Conservation (phyloP, 2,329 filamentous ascomycete species). For the Whalleya microplaca region DNA sequence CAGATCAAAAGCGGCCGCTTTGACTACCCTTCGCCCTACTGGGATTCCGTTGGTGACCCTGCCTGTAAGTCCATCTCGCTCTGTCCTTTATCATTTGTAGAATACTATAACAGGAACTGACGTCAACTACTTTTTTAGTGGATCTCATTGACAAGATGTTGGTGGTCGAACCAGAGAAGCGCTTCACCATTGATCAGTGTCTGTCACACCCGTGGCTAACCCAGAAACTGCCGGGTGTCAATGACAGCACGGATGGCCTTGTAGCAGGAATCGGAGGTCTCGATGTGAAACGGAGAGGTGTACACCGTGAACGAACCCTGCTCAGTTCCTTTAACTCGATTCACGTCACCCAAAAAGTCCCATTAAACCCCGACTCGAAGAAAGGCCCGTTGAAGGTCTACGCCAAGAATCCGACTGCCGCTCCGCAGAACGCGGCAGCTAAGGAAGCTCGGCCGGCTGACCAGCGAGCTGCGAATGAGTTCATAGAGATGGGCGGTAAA, state of each 20-base stretch:
- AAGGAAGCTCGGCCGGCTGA: constrained; percentile 71
- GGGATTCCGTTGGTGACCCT: constrained; percentile 84
- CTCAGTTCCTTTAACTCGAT: constrained; percentile 82
- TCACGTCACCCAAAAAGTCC: constrained; percentile 54
- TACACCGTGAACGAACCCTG: constrained; percentile 81
- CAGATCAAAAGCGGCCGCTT: constrained; percentile 90
- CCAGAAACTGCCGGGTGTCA: constrained; percentile 60
- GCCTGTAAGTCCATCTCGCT: constrained; percentile 58
- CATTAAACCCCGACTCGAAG: constrained; percentile 59
- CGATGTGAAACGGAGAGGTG: constrained; percentile 81
- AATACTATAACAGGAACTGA: constrained; percentile 16
- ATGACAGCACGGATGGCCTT: constrained; percentile 89
- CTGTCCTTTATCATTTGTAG: background rate
- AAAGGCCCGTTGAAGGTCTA: constrained; percentile 72
- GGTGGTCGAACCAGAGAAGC: constrained; percentile 79
- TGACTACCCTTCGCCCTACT: constrained; percentile 95
- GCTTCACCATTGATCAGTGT: constrained; percentile 89
- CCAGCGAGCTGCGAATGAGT: constrained; percentile 71
- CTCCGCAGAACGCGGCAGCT: constrained; percentile 43
- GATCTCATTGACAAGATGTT: constrained; percentile 96
- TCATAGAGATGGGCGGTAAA: constrained; percentile 82
- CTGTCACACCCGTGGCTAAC: constrained; percentile 90
- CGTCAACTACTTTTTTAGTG: constrained; percentile 48
- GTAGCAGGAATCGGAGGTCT: constrained; percentile 83
- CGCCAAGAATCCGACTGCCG: constrained; percentile 65